phyloP scores from a whole-genome alignment of 2,329 filamentous ascomycete genomes.

The Exophiala lecanii-corni region DNA sequence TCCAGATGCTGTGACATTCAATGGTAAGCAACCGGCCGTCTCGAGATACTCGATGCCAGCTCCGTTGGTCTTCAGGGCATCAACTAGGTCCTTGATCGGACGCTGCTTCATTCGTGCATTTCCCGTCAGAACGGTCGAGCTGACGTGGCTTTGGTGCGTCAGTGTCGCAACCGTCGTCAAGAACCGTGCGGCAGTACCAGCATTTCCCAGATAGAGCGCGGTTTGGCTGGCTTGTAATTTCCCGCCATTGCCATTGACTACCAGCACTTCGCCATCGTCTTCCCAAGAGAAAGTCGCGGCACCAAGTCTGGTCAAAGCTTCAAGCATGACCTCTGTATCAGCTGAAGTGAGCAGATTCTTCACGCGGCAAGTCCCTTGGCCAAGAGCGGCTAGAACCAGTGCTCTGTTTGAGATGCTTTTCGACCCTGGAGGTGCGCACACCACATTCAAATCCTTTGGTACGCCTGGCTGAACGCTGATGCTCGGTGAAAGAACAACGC shows the following conservation, averaged over 20 bases:
- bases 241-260: constrained; percentile 88
- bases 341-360: constrained; percentile 93
- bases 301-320: constrained; percentile 76
- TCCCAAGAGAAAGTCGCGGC: constrained; percentile 92
- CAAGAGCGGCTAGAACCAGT: constrained; percentile 86
- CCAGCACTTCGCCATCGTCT: constrained; percentile 83
- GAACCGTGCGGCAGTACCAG: constrained; percentile 92
- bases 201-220: constrained; percentile 89
- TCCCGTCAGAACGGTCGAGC: constrained; percentile 77
- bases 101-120: constrained; percentile 95
- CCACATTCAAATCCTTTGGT: constrained; percentile 59
- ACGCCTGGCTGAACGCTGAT: constrained; percentile 70
- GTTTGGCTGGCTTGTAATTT: constrained; percentile 69
- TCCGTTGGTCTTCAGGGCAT: constrained; percentile 81
- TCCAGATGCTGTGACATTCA: constrained; percentile 74
- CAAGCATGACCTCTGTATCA: constrained; percentile 95
- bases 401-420: constrained; percentile 98
- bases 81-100: constrained; percentile 88
- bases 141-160: constrained; percentile 60
- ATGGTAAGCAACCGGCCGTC: constrained; percentile 74
- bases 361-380: constrained; percentile 78
- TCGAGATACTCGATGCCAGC: constrained; percentile 84
- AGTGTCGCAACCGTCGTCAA: constrained; percentile 86
- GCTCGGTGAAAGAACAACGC: constrained; percentile 74
- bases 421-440: constrained; percentile 85